phyloP scores from a whole-genome alignment of 768 basidiomycete species.

The Fomitopsis pulvina region DNA sequence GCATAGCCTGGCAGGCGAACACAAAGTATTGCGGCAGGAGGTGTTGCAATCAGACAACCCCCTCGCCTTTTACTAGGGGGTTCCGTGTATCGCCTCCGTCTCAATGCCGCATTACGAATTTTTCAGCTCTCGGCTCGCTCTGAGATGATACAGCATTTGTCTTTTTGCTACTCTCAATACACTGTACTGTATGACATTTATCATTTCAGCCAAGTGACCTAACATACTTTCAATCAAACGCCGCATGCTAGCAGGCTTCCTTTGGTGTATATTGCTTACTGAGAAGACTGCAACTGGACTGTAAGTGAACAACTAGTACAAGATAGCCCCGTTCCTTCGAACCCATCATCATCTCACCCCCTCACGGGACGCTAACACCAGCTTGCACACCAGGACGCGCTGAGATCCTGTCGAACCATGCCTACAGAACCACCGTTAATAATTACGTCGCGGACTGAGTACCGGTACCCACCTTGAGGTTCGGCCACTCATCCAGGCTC shows the following conservation, averaged over 20 bases:
- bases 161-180: constrained; percentile 2
- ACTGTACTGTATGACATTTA: neutral
- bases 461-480: constrained; percentile 38
- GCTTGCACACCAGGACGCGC: constrained; percentile 14
- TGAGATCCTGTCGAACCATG: constrained; percentile 31
- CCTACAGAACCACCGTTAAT: too few relatives aligned
- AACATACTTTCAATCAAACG: too few relatives aligned
- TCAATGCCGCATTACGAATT: constrained; percentile 47
- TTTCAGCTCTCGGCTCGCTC: constrained; percentile 41
- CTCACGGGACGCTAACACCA: constrained; percentile 11
- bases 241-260: too few relatives aligned
- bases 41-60: constrained; percentile 53
- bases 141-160: constrained; percentile 13
- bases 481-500: constrained; percentile 56
- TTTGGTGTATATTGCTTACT: neutral
- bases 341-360: too few relatives aligned
- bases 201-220: too few relatives aligned
- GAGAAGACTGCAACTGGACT: neutral
- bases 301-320: too few relatives aligned
- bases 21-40: constrained; percentile 36
- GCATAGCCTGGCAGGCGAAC: neutral
- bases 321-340: too few relatives aligned
- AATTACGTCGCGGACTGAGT: too few relatives aligned
- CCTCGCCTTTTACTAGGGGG: constrained; percentile 69
- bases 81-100: constrained; percentile 49